A percentile compares a stretch with the other conserved stretches of the same genome.
Conservation (phyloP, 441 rosid species). For the Gossypium lobatum region DNA sequence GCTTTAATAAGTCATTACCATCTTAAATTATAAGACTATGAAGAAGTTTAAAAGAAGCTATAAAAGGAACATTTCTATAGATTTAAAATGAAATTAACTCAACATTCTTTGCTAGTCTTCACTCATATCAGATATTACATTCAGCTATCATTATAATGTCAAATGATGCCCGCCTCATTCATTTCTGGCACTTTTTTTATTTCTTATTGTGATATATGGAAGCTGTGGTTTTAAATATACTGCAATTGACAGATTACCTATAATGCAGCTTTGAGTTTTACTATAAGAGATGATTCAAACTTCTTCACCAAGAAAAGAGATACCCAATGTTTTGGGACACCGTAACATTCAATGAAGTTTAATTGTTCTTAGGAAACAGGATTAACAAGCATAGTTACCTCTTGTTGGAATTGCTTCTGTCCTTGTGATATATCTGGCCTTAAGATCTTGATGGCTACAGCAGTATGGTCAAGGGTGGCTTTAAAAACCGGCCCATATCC, state of each 20-base stretch:
- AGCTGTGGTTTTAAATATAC: not conserved
- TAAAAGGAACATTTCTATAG: not conserved
- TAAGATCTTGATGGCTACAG: conserved; percentile 66
- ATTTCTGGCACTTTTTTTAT: not conserved
- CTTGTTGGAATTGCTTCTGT: conserved; percentile 59
- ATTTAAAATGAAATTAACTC: not conserved
- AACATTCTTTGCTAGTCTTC: not conserved
- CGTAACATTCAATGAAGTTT: not conserved
- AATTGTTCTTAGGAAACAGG: not conserved
- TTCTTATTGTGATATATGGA: not conserved
- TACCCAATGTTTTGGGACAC: too few species aligned
- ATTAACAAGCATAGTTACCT: conserved; percentile 6
- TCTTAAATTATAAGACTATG: not conserved
- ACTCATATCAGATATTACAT: not conserved
- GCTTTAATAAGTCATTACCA: not conserved
- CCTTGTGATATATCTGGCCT: conserved; percentile 66
- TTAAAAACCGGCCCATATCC: conserved; percentile 77
- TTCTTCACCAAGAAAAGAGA: too few species aligned
- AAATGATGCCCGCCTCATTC: not conserved
- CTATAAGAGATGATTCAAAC: too few species aligned
- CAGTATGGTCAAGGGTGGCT: conserved; percentile 43
- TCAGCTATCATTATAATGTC: not conserved
- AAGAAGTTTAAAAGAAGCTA: not conserved
- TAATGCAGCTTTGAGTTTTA: not conserved
- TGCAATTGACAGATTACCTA: not conserved